These are phyloP conservation scores for Vigna mungo DNA, from an alignment of 306 rosid species.

Conservation along the genomic window DNA sequence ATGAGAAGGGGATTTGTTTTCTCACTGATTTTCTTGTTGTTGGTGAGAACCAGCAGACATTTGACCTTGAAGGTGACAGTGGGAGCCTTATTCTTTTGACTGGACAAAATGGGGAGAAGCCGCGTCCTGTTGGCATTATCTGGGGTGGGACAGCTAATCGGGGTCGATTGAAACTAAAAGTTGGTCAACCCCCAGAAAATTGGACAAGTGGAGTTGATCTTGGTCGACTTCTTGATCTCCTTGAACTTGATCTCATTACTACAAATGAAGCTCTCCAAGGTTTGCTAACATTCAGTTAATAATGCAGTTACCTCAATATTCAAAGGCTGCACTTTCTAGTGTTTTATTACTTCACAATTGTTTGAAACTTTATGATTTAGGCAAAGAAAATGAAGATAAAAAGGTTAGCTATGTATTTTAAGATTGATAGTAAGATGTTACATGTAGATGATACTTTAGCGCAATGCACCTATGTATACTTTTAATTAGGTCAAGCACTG, in stretches of 20 bases:
- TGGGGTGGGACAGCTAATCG: slow-evolving; percentile 99
- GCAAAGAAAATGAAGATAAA: neutral
- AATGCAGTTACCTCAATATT: slow-evolving; percentile 20
- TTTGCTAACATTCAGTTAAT: slow-evolving; percentile 56
- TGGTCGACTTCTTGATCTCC: slow-evolving; percentile 94
- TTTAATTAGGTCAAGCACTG: slow-evolving; percentile 6
- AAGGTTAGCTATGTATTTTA: neutral
- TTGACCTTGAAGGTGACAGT: slow-evolving; percentile 99
- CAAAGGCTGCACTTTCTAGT: neutral
- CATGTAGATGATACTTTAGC: slow-evolving; percentile 9
- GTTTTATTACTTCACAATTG: slow-evolving; percentile 29
- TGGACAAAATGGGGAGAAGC: slow-evolving; percentile 77
- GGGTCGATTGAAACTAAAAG: slow-evolving; percentile 87
- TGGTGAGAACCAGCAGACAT: slow-evolving; percentile 96
- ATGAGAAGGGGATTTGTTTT: slow-evolving; percentile 97
- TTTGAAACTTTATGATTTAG: neutral
- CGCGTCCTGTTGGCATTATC: slow-evolving; percentile 92
- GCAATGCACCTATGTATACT: neutral
- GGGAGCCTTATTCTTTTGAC: slow-evolving; percentile 96
- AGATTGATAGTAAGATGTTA: slow-evolving; percentile 7
- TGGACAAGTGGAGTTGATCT: slow-evolving; percentile 99
- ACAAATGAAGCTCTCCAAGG: slow-evolving; percentile 82
- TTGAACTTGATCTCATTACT: slow-evolving; percentile 92
- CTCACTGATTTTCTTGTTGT: slow-evolving; percentile 98
- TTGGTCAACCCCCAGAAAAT: slow-evolving; percentile 91